These are phyloP conservation scores for Ambrosiella xylebori DNA, from an alignment of 2,329 filamentous ascomycete genomes.

Conservation along the genomic window DNA sequence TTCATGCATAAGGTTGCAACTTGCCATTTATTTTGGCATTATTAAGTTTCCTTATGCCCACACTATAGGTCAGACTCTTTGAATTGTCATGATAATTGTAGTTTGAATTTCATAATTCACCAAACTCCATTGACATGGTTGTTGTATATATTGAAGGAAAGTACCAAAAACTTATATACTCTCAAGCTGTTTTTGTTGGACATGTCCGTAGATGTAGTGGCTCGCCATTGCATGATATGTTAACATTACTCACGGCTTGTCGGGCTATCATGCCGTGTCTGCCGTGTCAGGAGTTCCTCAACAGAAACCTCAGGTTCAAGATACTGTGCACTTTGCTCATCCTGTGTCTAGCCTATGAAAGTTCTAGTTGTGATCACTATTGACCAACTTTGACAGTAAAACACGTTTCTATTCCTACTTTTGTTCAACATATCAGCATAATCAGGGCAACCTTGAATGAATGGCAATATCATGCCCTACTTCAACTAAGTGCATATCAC, in stretches of 20 bases:
- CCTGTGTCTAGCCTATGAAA: too few relatives aligned
- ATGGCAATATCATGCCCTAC: neutral
- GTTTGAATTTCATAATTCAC: neutral
- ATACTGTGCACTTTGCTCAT: too few relatives aligned
- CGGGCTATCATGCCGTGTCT: neutral
- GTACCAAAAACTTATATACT: too few relatives aligned
- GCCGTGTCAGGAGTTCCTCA: neutral
- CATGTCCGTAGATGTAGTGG: neutral
- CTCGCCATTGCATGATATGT: neutral
- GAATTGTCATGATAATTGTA: neutral
- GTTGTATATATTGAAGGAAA: too few relatives aligned
- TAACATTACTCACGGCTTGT: neutral
- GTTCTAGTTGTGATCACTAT: too few relatives aligned
- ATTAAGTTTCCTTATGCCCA: neutral
- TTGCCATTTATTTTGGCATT: neutral
- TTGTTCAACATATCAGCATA: neutral
- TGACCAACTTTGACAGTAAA: too few relatives aligned
- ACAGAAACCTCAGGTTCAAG: neutral
- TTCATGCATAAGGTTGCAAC: neutral
- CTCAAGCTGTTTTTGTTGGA: too few relatives aligned
- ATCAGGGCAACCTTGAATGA: neutral
- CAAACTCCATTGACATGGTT: too few relatives aligned
- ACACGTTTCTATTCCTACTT: neutral
- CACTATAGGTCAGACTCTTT: neutral
- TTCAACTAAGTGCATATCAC: neutral